Evolutionary conservation across 2,329 filamentous ascomycete genomes (phyloP), one percentile per base, ranked within the genome.

Genomic region (Verticillium albo-atrum): DNA sequence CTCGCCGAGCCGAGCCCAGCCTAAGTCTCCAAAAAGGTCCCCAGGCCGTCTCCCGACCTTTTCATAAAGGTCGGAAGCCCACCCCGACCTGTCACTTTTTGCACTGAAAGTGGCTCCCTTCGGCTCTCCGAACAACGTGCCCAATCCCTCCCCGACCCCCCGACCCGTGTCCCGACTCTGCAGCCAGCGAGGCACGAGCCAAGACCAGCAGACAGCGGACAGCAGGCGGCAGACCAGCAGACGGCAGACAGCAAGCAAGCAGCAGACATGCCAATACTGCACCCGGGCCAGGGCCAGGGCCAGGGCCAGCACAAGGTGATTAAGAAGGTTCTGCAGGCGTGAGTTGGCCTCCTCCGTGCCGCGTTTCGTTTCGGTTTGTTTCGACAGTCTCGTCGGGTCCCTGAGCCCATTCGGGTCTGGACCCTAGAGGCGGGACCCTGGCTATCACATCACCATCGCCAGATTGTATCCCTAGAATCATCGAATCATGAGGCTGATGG

Each of bases 281-380:
- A 50, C 54, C 62, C 62, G 23, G 62, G 59, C 20, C 62, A 63
- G 27, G 58, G 58, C 58, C 62, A 62, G 56, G 62, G n/a, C n/a
- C 62, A 63, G 23, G 62, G 59, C 20, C 62, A 63, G 27, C 60
- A 60, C 58, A 63, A 62, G 56, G 62, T 63, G 58, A 63, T 60
- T 54, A 62, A 62, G 27, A 63, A 63, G 55, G 62, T 61, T 55
- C 60, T 62, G 37, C 62, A 62, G 60, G 62, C 62, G 62, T 63
- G 60, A 56, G 62, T 62, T 47, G 34, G 28, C 10, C 26, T 34
- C 17, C 20, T 12, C n/a, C n/a, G n/a, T n/a, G n/a, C n/a, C n/a
- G n/a, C n/a, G n/a, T n/a, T n/a, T n/a, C n/a, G n/a, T n/a, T n/a
- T n/a, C n/a, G n/a, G n/a, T n/a, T n/a, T n/a, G n/a, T n/a, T n/a